These are phyloP conservation scores for Aspergillus niger DNA, from an alignment of 2,329 filamentous ascomycete genomes.

Conservation along the genomic window DNA sequence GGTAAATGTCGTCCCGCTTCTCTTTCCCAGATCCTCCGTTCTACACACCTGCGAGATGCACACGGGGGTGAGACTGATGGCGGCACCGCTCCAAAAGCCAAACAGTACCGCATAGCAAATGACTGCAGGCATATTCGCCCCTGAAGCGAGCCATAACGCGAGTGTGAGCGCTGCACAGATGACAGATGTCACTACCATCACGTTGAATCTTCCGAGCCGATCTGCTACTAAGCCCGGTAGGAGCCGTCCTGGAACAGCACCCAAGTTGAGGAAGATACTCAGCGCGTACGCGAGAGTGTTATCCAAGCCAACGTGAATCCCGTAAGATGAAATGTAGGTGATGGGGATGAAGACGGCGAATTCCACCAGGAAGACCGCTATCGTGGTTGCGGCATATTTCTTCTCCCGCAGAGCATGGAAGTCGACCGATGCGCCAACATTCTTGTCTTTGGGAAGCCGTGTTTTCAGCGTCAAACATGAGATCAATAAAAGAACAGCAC, in stretches of 20 bases:
- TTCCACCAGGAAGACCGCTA: conserved; percentile 38
- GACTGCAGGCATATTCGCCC: conserved; percentile 6
- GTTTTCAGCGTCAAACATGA: conserved; percentile 5
- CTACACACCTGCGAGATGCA: conserved; percentile 33
- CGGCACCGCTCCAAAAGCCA: conserved; percentile 1
- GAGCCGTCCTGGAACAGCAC: conserved; percentile 35
- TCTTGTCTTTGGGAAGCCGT: neutral
- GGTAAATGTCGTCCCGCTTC: conserved; percentile 26
- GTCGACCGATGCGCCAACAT: conserved; percentile 14
- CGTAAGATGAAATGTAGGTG: conserved; percentile 39
- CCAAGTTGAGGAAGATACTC: conserved; percentile 35
- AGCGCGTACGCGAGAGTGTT: conserved; percentile 31
- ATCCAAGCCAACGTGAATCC: conserved; percentile 28
- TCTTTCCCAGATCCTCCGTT: conserved; percentile 30
- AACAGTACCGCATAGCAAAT: conserved; percentile 2
- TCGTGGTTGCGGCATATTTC: conserved; percentile 28
- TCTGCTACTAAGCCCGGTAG: conserved; percentile 39
- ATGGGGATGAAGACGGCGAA: conserved; percentile 40
- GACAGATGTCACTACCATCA: conserved; percentile 23
- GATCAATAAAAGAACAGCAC: conserved; percentile 13
- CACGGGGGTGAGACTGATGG: conserved; percentile 33
- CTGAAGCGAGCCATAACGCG: conserved; percentile 1
- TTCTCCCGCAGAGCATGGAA: conserved; percentile 27
- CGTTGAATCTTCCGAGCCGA: conserved; percentile 36
- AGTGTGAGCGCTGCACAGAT: neutral